phyloP scores from a whole-genome alignment of 208 protist species.

The Leishmania martiniquensis region DNA sequence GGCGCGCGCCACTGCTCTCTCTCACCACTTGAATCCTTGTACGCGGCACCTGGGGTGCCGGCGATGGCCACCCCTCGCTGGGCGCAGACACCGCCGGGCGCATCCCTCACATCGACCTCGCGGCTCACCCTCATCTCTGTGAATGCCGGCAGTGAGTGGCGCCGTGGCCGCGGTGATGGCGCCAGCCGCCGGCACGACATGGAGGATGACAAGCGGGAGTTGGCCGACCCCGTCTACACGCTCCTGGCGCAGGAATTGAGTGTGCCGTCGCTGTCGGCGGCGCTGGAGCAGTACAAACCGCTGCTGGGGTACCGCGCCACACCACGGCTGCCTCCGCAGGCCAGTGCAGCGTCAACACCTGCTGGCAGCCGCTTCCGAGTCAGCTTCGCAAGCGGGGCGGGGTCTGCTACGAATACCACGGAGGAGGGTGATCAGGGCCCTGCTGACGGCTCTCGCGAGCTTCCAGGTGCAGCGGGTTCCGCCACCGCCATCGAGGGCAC shows the following conservation, averaged over 20 bases:
- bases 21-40: constrained; percentile 4
- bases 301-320: background rate
- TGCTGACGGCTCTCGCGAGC: background rate
- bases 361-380: background rate
- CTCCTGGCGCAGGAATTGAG: constrained; percentile 13
- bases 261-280: constrained; percentile 14
- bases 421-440: background rate
- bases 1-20: background rate
- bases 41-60: background rate
- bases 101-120: constrained; percentile 4
- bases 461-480: background rate
- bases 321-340: background rate
- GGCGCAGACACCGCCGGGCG: background rate
- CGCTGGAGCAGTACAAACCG: constrained; percentile 20
- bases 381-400: background rate
- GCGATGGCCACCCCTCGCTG: background rate
- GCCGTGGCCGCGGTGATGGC: background rate
- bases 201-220: background rate
- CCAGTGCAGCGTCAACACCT: background rate
- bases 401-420: background rate
- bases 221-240: background rate
- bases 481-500: background rate
- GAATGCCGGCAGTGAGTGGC: background rate
- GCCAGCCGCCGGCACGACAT: background rate
- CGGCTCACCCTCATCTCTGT: constrained; percentile 4